A percentile compares a stretch with the other conserved stretches of the same genome.
phyloP scores from a whole-genome alignment of 352 stramenopile genomes.

The Phytophthora megakarya region DNA sequence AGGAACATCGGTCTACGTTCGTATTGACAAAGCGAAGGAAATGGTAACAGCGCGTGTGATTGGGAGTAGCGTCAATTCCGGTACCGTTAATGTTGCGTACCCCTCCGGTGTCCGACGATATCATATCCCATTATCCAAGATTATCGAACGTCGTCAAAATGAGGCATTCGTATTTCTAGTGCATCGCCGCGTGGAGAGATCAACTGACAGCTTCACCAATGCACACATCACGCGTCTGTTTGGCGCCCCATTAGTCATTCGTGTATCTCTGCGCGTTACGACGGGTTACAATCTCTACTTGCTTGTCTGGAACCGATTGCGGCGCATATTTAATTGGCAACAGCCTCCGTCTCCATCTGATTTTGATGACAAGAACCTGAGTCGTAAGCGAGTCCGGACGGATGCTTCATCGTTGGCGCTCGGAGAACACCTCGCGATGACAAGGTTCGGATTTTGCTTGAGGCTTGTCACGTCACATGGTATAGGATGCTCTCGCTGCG shows the following conservation, averaged over 20 bases:
- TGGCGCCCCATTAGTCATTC: slow-evolving; percentile 74
- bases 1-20: slow-evolving; percentile 66
- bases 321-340: slow-evolving; percentile 87
- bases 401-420: slow-evolving; percentile 67
- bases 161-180: slow-evolving; percentile 83
- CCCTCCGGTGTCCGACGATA: slow-evolving; percentile 63
- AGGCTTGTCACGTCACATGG: slow-evolving; percentile 82
- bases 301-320: slow-evolving; percentile 76
- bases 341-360: slow-evolving; percentile 44
- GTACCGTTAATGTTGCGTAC: slow-evolving; percentile 73
- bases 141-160: slow-evolving; percentile 51
- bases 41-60: slow-evolving; percentile 68
- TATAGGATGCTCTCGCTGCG: slow-evolving; percentile 85
- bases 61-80: slow-evolving; percentile 57
- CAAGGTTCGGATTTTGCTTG: slow-evolving; percentile 86
- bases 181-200: slow-evolving; percentile 82
- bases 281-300: slow-evolving; percentile 80
- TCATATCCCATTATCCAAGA: slow-evolving; percentile 61
- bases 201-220: slow-evolving; percentile 81
- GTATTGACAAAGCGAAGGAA: slow-evolving; percentile 68
- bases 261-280: slow-evolving; percentile 65
- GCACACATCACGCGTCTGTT: slow-evolving; percentile 81
- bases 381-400: slow-evolving; percentile 32
- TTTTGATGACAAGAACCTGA: slow-evolving; percentile 26
- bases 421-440: slow-evolving; percentile 60